Evolutionary conservation across 208 protist genomes (phyloP).

Genomic region (Leishmania braziliensis): DNA sequence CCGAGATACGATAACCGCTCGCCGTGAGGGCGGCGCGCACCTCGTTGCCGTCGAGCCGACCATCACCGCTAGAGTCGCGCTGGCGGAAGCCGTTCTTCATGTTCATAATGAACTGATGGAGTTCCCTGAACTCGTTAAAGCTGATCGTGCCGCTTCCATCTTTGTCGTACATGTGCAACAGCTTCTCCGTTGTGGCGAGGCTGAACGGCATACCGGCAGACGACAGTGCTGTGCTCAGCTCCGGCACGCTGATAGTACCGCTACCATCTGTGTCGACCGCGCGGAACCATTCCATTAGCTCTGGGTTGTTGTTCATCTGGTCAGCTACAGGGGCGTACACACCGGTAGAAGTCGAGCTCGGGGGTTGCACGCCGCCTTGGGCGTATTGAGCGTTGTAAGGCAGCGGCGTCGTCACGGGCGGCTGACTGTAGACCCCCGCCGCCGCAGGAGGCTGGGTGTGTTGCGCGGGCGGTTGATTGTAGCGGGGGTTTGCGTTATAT

Average conservation of each 20-base stretch:
- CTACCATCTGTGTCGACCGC: constrained; percentile 72
- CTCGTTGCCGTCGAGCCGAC: constrained; percentile 71
- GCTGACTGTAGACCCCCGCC: constrained; percentile 9
- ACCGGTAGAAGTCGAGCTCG: constrained; percentile 20
- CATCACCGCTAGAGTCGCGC: constrained; percentile 55
- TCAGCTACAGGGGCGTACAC: constrained; percentile 27
- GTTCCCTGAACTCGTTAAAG: constrained; percentile 76
- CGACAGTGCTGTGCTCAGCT: constrained; percentile 79
- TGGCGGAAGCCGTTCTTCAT: constrained; percentile 75
- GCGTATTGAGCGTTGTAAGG: constrained; percentile 29
- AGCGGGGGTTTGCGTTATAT: background rate
- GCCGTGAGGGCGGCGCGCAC: constrained; percentile 61
- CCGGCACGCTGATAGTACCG: constrained; percentile 70
- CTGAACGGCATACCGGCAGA: constrained; percentile 65
- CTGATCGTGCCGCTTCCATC: constrained; percentile 63
- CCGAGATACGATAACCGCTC: constrained; percentile 57
- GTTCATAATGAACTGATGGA: constrained; percentile 74
- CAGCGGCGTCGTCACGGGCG: constrained; percentile 20
- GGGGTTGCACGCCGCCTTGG: constrained; percentile 17
- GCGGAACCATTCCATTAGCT: constrained; percentile 79
- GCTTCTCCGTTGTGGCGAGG: constrained; percentile 68
- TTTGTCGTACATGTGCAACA: constrained; percentile 86
- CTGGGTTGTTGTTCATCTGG: constrained; percentile 33
- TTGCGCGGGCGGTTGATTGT: background rate
- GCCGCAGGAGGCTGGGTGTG: background rate